Percentiles rank a stretch among this genome's conserved stretches.
Evolutionary conservation across 208 protist species (phyloP).

Genomic region (Polymyxa betae): DNA sequence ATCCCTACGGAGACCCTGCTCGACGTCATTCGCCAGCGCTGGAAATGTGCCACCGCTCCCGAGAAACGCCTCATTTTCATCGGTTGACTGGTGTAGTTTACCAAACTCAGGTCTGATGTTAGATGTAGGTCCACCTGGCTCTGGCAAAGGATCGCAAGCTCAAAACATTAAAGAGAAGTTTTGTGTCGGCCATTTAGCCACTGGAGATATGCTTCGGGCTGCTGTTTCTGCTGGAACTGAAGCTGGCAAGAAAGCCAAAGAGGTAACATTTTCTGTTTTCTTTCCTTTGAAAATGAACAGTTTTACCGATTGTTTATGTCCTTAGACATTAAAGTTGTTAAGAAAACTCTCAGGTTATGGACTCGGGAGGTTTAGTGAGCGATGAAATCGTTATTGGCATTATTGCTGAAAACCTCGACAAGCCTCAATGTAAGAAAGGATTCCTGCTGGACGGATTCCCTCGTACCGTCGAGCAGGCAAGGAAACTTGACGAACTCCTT

Average conservation of each 20-base stretch:
- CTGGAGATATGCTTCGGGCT: constrained; percentile 71
- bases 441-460: constrained; percentile 72
- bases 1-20: constrained; percentile 51
- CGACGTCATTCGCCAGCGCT: constrained; percentile 27
- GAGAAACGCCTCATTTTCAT: constrained; percentile 59
- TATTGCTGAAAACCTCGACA: constrained; percentile 59
- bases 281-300: too few species aligned
- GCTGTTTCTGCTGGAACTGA: constrained; percentile 63
- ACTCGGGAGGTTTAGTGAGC: constrained; percentile 58
- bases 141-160: constrained; percentile 66
- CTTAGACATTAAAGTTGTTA: too few species aligned
- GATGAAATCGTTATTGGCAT: constrained; percentile 68
- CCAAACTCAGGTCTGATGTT: neutral
- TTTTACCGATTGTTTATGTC: too few species aligned
- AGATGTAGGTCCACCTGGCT: constrained; percentile 50
- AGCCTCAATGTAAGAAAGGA: constrained; percentile 58
- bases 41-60: constrained; percentile 43
- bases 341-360: constrained; percentile 57
- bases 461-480: constrained; percentile 66
- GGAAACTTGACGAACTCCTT: constrained; percentile 62
- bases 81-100: neutral
- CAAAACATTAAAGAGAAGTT: constrained; percentile 61
- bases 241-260: constrained; percentile 59
- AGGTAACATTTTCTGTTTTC: too few species aligned
- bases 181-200: constrained; percentile 64